Conservation (phyloP, 352 stramenopile species). For the Phytophthora pseudosyringae region DNA sequence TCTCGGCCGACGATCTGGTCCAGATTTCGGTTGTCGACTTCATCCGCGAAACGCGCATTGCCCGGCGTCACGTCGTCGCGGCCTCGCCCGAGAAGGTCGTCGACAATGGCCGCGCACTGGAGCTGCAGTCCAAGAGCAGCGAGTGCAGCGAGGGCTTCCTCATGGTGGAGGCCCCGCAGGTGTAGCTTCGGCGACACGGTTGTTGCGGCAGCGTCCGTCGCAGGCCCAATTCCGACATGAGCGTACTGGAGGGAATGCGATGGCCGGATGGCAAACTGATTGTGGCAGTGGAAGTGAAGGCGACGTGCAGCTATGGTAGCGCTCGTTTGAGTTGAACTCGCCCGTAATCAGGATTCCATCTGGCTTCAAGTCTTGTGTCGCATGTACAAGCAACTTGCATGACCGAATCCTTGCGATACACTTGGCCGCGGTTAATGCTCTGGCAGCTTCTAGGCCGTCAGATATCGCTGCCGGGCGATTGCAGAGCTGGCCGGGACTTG, state of each 20-base stretch:
- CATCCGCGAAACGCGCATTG: constrained; percentile 73
- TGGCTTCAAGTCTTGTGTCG: constrained; percentile 28
- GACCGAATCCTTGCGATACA: neutral
- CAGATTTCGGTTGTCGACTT: constrained; percentile 81
- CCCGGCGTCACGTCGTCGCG: constrained; percentile 27
- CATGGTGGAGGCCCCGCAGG: constrained; percentile 71
- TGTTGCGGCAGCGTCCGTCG: neutral
- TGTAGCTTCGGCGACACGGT: constrained; percentile 39
- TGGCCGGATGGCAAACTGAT: neutral
- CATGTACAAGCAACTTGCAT: neutral
- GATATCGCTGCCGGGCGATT: too few relatives aligned
- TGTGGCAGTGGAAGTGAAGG: constrained; percentile 9
- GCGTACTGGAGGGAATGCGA: neutral
- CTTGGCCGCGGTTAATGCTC: neutral
- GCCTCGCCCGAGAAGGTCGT: constrained; percentile 39
- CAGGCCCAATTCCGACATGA: neutral
- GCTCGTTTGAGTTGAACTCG: constrained; percentile 7
- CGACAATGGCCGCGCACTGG: constrained; percentile 32
- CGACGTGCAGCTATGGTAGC: constrained; percentile 14
- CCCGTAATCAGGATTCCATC: constrained; percentile 29
- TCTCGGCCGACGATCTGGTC: constrained; percentile 49
- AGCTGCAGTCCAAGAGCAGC: constrained; percentile 73
- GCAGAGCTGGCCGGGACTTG: too few relatives aligned
- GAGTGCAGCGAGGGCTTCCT: constrained; percentile 85
- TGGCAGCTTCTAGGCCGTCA: neutral